phyloP scores from a whole-genome alignment of 2,329 filamentous ascomycete genomes.

The Apiospora kogelbergensis region DNA sequence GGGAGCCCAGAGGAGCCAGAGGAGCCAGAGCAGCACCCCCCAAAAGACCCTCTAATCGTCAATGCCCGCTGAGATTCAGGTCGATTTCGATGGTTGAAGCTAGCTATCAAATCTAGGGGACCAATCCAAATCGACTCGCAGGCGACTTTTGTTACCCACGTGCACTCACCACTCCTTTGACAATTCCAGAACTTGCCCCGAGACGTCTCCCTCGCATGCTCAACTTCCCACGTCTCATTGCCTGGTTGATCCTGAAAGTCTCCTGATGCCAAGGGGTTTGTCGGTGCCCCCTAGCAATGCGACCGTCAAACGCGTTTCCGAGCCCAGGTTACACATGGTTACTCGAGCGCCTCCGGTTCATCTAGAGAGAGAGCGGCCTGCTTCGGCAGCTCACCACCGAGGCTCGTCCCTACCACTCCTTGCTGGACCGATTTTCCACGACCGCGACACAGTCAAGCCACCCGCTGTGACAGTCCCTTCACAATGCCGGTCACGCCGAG shows the following conservation, averaged over 20 bases:
- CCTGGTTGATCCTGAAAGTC: not conserved
- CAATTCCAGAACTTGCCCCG: not conserved
- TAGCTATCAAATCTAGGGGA: not conserved
- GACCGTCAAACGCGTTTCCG: not conserved
- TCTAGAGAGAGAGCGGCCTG: conserved; percentile 5
- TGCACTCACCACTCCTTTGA: not conserved
- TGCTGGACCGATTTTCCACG: not conserved
- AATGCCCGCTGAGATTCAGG: conserved; percentile 1
- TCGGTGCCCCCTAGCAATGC: conserved; percentile 1
- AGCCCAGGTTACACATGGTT: not conserved
- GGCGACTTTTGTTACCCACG: not conserved
- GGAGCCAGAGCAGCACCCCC: not conserved
- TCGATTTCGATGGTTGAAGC: not conserved
- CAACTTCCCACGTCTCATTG: not conserved
- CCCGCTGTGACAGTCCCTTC: not conserved
- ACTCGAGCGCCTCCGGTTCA: not conserved
- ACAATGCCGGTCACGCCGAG: conserved; percentile 15
- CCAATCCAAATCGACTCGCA: not conserved
- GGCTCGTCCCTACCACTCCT: not conserved
- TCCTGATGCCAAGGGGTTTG: not conserved
- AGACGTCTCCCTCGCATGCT: not conserved
- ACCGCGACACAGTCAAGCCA: not conserved
- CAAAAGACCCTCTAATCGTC: not conserved
- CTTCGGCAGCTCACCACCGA: not conserved
- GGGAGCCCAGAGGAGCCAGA: not conserved